Evolutionary conservation across 768 basidiomycete species (phyloP).

Genomic region (Leccinellum rugosiceps): DNA sequence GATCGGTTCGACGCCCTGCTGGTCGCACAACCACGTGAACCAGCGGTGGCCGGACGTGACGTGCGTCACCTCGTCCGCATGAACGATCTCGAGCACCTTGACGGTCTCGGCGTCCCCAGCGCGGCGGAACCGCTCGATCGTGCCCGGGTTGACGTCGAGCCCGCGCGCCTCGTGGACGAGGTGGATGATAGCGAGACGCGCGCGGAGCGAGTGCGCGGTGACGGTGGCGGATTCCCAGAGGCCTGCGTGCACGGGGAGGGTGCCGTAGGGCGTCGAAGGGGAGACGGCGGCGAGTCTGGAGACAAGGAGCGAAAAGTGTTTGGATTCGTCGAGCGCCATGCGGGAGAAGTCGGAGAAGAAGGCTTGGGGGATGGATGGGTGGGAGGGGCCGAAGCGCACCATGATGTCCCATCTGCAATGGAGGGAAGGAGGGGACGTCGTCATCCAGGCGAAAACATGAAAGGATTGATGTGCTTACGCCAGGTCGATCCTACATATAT

Average conservation of each 20-base stretch:
- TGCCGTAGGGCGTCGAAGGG: not conserved
- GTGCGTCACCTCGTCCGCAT: constrained; percentile 77
- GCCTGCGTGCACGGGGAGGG: not conserved
- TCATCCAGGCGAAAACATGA: not conserved
- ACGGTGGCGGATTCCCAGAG: not conserved
- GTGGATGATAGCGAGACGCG: constrained; percentile 55
- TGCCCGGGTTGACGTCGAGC: not conserved
- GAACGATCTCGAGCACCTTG: constrained; percentile 67
- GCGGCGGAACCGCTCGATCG: not conserved
- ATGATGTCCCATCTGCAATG: not conserved
- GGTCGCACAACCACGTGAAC: not conserved
- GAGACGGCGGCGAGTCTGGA: not conserved
- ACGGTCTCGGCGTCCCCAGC: constrained; percentile 47
- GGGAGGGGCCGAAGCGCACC: not conserved
- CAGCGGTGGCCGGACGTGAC: constrained; percentile 58
- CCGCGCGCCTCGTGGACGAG: constrained; percentile 64
- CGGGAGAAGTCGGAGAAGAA: not conserved
- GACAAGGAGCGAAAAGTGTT: not conserved
- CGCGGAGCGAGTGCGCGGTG: not conserved
- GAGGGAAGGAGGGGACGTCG: not conserved
- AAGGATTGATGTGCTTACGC: not conserved
- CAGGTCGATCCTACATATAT: not conserved
- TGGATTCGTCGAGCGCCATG: not conserved
- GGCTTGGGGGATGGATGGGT: not conserved
- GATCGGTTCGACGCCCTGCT: not conserved